phyloP scores from a whole-genome alignment of 805 yeast genomes.

The Debaryomyces castellii region DNA sequence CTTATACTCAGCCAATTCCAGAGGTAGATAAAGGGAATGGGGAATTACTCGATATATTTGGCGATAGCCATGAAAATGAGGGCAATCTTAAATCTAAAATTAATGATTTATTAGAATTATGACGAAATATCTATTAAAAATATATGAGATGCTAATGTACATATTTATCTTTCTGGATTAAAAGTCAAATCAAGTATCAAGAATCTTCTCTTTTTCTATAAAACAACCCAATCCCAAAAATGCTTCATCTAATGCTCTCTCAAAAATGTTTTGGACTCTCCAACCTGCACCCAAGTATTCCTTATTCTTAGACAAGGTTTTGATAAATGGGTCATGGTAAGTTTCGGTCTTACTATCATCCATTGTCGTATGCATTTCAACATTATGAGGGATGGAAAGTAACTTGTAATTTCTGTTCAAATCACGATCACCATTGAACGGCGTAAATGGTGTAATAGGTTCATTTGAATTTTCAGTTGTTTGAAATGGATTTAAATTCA shows the following conservation, averaged over 20 bases:
- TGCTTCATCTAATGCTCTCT: slow-evolving; percentile 81
- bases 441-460: slow-evolving; percentile 71
- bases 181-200: not conserved
- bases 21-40: not conserved
- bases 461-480: slow-evolving; percentile 13
- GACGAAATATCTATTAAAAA: not conserved
- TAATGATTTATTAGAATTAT: slow-evolving; percentile 6
- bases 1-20: not conserved
- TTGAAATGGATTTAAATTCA: slow-evolving; percentile 28
- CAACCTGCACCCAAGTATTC: slow-evolving; percentile 87
- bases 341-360: slow-evolving; percentile 29
- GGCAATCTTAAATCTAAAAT: not conserved
- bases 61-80: not conserved
- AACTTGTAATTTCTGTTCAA: slow-evolving; percentile 50
- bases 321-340: slow-evolving; percentile 46
- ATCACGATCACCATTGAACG: slow-evolving; percentile 88
- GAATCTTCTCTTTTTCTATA: slow-evolving; percentile 46
- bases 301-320: slow-evolving; percentile 51
- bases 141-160: slow-evolving; percentile 1
- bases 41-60: slow-evolving; percentile 1
- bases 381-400: slow-evolving; percentile 23
- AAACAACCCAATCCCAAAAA: slow-evolving; percentile 87
- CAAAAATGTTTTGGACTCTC: slow-evolving; percentile 64
- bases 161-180: not conserved
- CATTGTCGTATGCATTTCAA: slow-evolving; percentile 22